phyloP scores from a whole-genome alignment of 164 flowering plant species.

The Euptelea pleiosperma region DNA sequence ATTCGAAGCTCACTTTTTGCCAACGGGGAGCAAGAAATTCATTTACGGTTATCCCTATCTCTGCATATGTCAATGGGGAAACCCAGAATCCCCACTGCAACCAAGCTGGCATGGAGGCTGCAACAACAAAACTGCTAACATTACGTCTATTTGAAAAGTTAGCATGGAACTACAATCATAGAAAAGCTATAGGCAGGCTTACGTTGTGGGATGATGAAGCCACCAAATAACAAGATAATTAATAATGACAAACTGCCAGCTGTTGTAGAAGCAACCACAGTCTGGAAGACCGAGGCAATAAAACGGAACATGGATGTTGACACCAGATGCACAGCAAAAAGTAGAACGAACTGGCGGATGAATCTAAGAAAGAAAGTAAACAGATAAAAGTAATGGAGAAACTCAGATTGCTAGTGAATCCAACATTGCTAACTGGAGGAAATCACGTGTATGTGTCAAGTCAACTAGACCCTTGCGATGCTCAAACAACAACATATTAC shows the following conservation, averaged over 20 bases:
- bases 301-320: slow-evolving; percentile 67
- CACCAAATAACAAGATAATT: slow-evolving; percentile 42
- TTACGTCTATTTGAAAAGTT: neutral
- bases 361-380: slow-evolving; percentile 44
- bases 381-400: neutral
- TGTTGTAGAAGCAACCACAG: slow-evolving; percentile 40
- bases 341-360: slow-evolving; percentile 55
- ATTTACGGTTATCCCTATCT: slow-evolving; percentile 51
- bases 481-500: too few species aligned
- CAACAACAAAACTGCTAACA: slow-evolving; percentile 8
- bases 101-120: slow-evolving; percentile 69
- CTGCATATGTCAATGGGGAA: slow-evolving; percentile 55
- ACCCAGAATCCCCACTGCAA: slow-evolving; percentile 65
- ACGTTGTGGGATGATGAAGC: slow-evolving; percentile 55
- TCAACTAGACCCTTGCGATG: too few species aligned
- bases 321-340: slow-evolving; percentile 53
- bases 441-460: neutral
- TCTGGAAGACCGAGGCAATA: slow-evolving; percentile 52
- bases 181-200: slow-evolving; percentile 20
- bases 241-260: slow-evolving; percentile 40
- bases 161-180: neutral
- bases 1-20: slow-evolving; percentile 40
- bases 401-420: neutral
- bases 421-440: neutral
- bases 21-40: slow-evolving; percentile 69